Evolutionary conservation across 495 filamentous ascomycete species (phyloP).

Genomic region (Podospora anserina): DNA sequence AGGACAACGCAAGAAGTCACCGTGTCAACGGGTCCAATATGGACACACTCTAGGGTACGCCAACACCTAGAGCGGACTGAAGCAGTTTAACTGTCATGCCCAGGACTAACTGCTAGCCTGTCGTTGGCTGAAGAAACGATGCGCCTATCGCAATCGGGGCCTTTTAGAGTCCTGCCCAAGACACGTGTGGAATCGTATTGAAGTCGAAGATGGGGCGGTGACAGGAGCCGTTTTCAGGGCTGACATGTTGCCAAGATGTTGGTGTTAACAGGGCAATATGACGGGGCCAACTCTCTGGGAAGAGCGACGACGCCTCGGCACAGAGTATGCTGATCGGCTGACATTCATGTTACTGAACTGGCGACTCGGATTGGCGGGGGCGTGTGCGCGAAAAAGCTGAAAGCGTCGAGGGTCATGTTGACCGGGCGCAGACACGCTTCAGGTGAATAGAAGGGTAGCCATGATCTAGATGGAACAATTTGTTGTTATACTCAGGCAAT

Average conservation of each 20-base stretch:
- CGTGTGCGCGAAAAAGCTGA: neutral
- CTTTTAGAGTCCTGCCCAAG: conserved; percentile 37
- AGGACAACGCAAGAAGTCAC: neutral
- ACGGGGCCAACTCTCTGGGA: no score
- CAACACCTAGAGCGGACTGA: conserved; percentile 12
- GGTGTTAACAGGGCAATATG: neutral
- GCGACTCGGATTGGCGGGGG: neutral
- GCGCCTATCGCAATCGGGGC: conserved; percentile 17
- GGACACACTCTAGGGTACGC: neutral
- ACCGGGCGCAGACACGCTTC: neutral
- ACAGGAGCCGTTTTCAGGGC: neutral
- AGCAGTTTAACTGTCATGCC: conserved; percentile 6
- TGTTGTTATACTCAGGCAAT: neutral
- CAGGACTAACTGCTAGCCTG: conserved; percentile 10
- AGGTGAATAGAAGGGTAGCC: neutral
- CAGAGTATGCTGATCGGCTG: neutral
- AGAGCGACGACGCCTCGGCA: no score
- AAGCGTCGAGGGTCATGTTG: neutral
- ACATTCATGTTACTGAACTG: neutral
- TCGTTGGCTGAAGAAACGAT: neutral
- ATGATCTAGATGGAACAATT: neutral
- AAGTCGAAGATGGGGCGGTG: neutral
- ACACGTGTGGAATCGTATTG: conserved; percentile 7
- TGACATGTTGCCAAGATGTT: neutral
- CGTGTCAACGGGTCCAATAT: neutral